phyloP scores from a whole-genome alignment of 1,139 yeast genomes.

The Suhomyces ambrosiae region DNA sequence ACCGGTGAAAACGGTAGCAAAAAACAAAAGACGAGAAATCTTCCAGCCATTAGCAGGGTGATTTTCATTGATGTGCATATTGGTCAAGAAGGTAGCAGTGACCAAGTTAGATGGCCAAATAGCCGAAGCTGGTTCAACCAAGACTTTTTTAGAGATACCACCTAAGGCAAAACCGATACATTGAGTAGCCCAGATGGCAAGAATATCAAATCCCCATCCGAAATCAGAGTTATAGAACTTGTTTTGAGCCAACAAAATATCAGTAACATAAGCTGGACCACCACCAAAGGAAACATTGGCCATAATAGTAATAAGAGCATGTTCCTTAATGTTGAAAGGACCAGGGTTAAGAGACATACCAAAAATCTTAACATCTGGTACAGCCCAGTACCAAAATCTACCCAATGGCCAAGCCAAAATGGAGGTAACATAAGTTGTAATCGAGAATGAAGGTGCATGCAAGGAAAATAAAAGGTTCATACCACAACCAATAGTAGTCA shows the following conservation, averaged over 20 bases:
- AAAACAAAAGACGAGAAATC: constrained; percentile 40
- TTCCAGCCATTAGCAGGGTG: constrained; percentile 51
- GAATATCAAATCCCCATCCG: constrained; percentile 53
- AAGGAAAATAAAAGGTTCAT: constrained; percentile 61
- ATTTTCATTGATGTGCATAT: constrained; percentile 62
- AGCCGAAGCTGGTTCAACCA: constrained; percentile 64
- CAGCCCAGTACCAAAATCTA: constrained; percentile 45
- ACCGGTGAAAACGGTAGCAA: constrained; percentile 28
- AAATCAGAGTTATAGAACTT: constrained; percentile 50
- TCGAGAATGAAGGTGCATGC: constrained; percentile 56
- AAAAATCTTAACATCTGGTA: constrained; percentile 52
- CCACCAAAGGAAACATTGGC: constrained; percentile 57
- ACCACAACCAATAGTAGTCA: constrained; percentile 62
- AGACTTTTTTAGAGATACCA: constrained; percentile 56
- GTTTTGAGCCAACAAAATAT: constrained; percentile 58
- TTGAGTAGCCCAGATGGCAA: constrained; percentile 58
- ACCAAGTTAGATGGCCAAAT: constrained; percentile 68
- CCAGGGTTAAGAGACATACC: constrained; percentile 58
- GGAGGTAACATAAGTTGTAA: constrained; percentile 59
- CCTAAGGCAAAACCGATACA: constrained; percentile 67
- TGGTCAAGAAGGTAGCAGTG: constrained; percentile 52
- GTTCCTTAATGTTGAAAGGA: constrained; percentile 67
- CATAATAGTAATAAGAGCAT: constrained; percentile 65
- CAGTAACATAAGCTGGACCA: constrained; percentile 65
- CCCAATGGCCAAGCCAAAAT: constrained; percentile 68